Evolutionary conservation across 768 basidiomycete genomes (phyloP).

Genomic region (Leccinum uliginosum): DNA sequence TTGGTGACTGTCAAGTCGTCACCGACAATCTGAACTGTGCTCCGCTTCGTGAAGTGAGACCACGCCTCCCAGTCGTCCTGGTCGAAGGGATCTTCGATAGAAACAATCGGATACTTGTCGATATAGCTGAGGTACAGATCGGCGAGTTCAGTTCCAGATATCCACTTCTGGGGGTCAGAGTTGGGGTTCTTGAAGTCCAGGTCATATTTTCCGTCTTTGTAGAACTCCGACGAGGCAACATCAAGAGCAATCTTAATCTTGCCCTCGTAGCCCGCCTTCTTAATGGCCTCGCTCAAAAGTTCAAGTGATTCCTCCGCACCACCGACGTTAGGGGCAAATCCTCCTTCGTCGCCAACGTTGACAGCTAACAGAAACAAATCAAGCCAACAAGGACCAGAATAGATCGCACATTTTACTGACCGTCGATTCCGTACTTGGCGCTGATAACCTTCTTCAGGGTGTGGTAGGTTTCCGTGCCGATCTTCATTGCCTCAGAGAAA

Average conservation of each 20-base stretch:
- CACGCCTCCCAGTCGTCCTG: slow-evolving; percentile 99
- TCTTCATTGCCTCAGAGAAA: slow-evolving; percentile 98
- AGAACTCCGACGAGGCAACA: slow-evolving; percentile 99
- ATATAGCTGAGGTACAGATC: slow-evolving; percentile 83
- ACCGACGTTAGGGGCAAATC: slow-evolving; percentile 97
- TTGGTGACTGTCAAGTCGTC: slow-evolving; percentile 99
- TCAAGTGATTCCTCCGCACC: slow-evolving; percentile 98
- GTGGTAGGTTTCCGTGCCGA: slow-evolving; percentile 97
- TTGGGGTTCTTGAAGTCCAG: slow-evolving; percentile 99
- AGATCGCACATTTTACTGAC: slow-evolving; percentile 39
- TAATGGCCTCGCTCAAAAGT: slow-evolving; percentile 92
- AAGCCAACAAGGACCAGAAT: background rate
- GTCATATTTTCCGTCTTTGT: slow-evolving; percentile 99
- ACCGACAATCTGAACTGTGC: slow-evolving; percentile 86
- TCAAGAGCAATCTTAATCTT: slow-evolving; percentile 99
- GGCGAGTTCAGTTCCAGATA: slow-evolving; percentile 88
- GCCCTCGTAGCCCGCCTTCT: slow-evolving; percentile 96
- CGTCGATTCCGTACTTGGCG: slow-evolving; percentile 98
- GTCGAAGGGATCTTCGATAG: slow-evolving; percentile 98
- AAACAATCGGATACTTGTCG: slow-evolving; percentile 94
- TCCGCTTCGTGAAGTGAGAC: slow-evolving; percentile 80
- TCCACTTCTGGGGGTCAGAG: slow-evolving; percentile 96
- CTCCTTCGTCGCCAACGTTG: slow-evolving; percentile 99
- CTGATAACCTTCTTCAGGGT: slow-evolving; percentile 98
- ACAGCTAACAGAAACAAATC: slow-evolving; percentile 54